Evolutionary conservation across 2,329 filamentous ascomycete species (phyloP).

Genomic region (Trichophyton simii): DNA sequence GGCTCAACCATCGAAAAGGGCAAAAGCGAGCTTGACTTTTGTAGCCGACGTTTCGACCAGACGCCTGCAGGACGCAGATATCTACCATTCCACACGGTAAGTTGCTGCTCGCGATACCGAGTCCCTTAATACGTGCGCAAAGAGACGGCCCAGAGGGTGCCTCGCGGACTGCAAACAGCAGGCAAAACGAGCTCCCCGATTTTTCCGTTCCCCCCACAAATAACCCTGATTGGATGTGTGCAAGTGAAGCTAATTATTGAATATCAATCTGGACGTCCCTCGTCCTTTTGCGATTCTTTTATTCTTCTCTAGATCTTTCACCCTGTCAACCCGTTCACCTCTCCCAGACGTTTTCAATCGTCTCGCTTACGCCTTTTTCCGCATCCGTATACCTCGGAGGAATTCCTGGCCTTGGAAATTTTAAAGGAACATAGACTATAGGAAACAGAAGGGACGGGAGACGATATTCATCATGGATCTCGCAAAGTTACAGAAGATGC

Average conservation of each 20-base stretch:
- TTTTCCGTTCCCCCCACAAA: constrained; percentile 7
- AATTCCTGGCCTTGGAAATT: neutral
- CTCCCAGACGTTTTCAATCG: neutral
- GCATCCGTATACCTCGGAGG: neutral
- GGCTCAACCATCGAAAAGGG: neutral
- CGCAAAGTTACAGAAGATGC: constrained; percentile 54
- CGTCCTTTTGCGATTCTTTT: neutral
- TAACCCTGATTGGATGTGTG: constrained; percentile 8
- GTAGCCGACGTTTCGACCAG: neutral
- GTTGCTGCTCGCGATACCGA: neutral
- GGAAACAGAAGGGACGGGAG: neutral
- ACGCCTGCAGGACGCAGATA: neutral
- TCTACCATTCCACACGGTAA: neutral
- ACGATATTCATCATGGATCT: constrained; percentile 44
- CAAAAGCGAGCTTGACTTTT: neutral
- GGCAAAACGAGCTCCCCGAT: constrained; percentile 1
- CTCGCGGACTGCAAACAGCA: neutral
- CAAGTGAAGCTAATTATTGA: constrained; percentile 7
- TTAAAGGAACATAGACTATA: neutral
- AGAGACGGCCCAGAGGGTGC: neutral
- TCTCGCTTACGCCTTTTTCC: neutral
- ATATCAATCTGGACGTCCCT: constrained; percentile 2
- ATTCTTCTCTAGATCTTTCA: neutral
- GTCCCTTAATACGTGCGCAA: neutral
- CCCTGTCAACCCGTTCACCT: neutral